Percentiles rank a stretch among this genome's conserved stretches.
These are phyloP conservation scores for Amoebophrya sp. DNA, from an alignment of 169 alveolate species.

Conservation along the genomic window DNA sequence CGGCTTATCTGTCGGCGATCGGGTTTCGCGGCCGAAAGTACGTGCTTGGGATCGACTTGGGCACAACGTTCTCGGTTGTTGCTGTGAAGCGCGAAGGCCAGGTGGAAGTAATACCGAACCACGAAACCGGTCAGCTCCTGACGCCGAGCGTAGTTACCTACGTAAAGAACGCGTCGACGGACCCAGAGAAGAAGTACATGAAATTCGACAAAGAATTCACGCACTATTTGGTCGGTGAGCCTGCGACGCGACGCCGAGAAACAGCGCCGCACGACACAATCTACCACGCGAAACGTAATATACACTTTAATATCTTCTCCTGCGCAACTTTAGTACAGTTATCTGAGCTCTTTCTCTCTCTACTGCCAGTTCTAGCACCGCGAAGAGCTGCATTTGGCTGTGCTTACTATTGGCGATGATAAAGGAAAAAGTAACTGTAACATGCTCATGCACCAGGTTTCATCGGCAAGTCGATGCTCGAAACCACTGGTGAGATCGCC, in stretches of 20 bases:
- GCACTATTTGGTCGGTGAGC: not conserved
- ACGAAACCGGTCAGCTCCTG: not conserved
- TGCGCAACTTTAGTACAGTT: not conserved
- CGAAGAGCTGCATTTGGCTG: too few relatives aligned
- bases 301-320: not conserved
- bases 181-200: not conserved
- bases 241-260: not conserved
- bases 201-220: not conserved
- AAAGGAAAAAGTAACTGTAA: not conserved
- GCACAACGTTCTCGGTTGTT: not conserved
- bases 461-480: not conserved
- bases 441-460: not conserved
- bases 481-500: not conserved
- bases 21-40: not conserved
- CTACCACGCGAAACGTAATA: not conserved
- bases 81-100: not conserved
- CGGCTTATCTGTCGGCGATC: not conserved
- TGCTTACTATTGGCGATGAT: too few relatives aligned
- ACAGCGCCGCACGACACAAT: not conserved
- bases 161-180: not conserved
- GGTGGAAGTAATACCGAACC: not conserved
- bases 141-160: not conserved
- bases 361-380: not conserved
- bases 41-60: not conserved
- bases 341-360: not conserved